Evolutionary conservation across 208 protist species (phyloP).

Genomic region (Leptomonas seymouri): DNA sequence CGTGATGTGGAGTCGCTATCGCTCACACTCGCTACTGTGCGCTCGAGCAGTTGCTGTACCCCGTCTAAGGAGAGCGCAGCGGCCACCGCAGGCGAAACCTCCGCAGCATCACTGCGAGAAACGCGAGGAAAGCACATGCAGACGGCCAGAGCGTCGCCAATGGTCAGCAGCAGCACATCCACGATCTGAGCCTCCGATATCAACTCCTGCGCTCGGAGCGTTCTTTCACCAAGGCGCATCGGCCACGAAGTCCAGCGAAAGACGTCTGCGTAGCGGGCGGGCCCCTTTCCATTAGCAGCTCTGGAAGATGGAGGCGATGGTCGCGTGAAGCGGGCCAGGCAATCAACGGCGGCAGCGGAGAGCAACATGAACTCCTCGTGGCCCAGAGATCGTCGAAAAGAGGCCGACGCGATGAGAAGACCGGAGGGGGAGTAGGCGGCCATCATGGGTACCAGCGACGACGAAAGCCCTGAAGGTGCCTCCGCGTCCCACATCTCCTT

Average conservation of each 20-base stretch:
- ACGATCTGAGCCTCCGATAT: constrained; percentile 3
- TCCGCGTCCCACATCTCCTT: constrained; percentile 20
- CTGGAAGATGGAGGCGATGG: not conserved
- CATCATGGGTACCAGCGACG: constrained; percentile 25
- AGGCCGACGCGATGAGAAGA: constrained; percentile 49
- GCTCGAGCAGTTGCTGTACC: constrained; percentile 16
- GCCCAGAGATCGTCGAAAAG: constrained; percentile 32
- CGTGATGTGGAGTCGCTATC: not conserved
- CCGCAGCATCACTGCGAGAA: not conserved
- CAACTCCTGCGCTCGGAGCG: not conserved
- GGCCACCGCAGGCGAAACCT: not conserved
- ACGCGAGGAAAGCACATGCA: constrained; percentile 44
- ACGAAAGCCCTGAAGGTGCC: not conserved
- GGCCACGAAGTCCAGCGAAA: constrained; percentile 27
- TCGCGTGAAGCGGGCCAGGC: constrained; percentile 26
- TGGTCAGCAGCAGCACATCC: constrained; percentile 51
- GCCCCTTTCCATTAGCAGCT: too few species aligned
- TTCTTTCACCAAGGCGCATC: constrained; percentile 10
- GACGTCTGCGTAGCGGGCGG: constrained; percentile 3
- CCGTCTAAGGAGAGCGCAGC: constrained; percentile 9
- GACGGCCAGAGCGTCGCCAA: constrained; percentile 52
- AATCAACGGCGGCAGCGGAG: constrained; percentile 53
- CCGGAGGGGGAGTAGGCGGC: constrained; percentile 64
- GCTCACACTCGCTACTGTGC: constrained; percentile 1
- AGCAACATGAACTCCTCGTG: constrained; percentile 53